Evolutionary conservation across 139 green algal genomes (phyloP).

Genomic region (Helicosporidium sp.): DNA sequence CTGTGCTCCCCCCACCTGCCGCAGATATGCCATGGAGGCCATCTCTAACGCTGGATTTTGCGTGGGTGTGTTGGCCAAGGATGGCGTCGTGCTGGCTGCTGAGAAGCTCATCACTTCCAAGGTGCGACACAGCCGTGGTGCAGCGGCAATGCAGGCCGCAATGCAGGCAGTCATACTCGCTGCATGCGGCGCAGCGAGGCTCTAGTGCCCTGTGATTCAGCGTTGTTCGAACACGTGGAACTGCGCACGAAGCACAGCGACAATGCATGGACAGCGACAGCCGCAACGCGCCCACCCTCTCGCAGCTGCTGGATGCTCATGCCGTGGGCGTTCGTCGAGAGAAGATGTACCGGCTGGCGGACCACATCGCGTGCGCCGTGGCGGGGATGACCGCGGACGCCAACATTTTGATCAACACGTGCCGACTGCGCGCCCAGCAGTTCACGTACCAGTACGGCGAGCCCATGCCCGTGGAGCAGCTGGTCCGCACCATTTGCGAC

Average conservation of each 20-base stretch:
- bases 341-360: conserved; percentile 98
- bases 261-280: too few species aligned
- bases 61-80: conserved; percentile 70
- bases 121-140: too few species aligned
- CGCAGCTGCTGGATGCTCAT: conserved; percentile 72
- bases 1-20: too few species aligned
- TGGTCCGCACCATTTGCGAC: conserved; percentile 83
- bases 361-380: conserved; percentile 85
- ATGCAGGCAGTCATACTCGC: too few species aligned
- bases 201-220: too few species aligned
- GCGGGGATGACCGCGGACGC: conserved; percentile 93
- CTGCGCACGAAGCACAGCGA: too few species aligned
- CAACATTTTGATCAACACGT: conserved; percentile 95
- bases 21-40: conserved; percentile 92
- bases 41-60: conserved; percentile 89
- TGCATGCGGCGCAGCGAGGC: neutral
- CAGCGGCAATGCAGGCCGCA: too few species aligned
- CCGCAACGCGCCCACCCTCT: too few species aligned
- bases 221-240: too few species aligned
- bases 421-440: conserved; percentile 59
- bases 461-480: conserved; percentile 91
- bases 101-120: conserved; percentile 98
- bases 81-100: conserved; percentile 83
- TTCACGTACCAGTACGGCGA: conserved; percentile 84
- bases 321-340: conserved; percentile 74